A percentile compares a stretch with the other conserved stretches of the same genome.
These are phyloP conservation scores for Abortiporus biennis DNA, from an alignment of 1,284 basidiomycete species.

Conservation along the genomic window DNA sequence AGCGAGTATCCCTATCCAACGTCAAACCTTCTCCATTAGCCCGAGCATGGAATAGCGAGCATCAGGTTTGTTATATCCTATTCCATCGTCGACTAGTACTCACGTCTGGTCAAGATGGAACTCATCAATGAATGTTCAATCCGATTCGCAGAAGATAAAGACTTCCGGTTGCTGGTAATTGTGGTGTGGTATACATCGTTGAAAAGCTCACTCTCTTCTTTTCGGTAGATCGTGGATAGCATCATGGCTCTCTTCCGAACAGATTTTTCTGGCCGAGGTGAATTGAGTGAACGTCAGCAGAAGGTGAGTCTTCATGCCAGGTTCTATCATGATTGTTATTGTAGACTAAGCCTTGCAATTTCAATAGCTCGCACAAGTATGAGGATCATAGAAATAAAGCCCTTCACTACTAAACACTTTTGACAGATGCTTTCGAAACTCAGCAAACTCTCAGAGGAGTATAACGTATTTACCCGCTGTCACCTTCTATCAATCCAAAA, in stretches of 20 bases:
- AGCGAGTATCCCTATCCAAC: neutral
- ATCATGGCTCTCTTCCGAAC: constrained; percentile 95
- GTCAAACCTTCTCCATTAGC: constrained; percentile 34
- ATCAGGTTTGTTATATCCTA: constrained; percentile 47
- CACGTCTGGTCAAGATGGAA: constrained; percentile 56
- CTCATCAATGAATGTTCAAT: constrained; percentile 80
- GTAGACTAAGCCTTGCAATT: too few relatives aligned
- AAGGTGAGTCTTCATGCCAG: constrained; percentile 49
- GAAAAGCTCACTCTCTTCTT: neutral
- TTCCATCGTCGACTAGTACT: neutral
- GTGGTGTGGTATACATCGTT: neutral
- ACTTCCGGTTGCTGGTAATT: constrained; percentile 63
- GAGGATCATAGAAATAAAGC: constrained; percentile 6
- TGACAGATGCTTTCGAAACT: constrained; percentile 83
- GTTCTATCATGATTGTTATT: too few relatives aligned
- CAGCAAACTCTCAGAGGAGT: constrained; percentile 88
- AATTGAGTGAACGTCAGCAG: constrained; percentile 89
- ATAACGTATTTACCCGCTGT: constrained; percentile 47
- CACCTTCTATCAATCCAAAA: neutral
- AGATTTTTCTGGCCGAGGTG: constrained; percentile 88
- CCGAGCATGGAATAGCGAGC: constrained; percentile 83
- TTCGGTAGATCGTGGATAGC: constrained; percentile 76
- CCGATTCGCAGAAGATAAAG: constrained; percentile 79
- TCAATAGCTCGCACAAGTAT: constrained; percentile 58
- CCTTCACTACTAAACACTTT: too few relatives aligned